Evolutionary conservation across 148 eudicot species (phyloP), one percentile per base, ranked within the genome.

Genomic region (Rhododendron ovatum): DNA sequence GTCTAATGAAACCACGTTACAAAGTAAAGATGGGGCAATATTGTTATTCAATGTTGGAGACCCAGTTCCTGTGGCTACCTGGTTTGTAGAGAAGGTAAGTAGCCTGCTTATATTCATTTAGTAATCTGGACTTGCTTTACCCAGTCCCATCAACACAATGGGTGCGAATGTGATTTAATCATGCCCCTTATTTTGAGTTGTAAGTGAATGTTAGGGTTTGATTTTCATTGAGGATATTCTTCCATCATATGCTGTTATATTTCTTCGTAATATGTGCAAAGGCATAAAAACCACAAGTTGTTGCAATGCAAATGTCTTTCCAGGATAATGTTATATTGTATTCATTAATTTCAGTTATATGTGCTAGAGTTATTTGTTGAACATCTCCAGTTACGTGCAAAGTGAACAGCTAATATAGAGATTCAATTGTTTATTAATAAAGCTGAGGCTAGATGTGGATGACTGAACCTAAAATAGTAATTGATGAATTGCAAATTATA

Each of bases 81-180:
- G 99, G 98, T 91, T 90, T 84, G 99, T 93, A 63, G 91, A 86
- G 78, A 93, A 97, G 98, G 99, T 95, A 93, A 63, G 85, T 13
- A 24, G 77, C 59, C 30, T 61, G 80, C 80, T 33, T 57, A 33
- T 43, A 48, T 86, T 81, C 20, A 28, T 47, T 26, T 83, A 12
- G 53, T 3, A 57, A 65, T 43, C 28, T 20, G n/a, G 81, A 24
- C 35, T 47, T 28, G 57, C 26, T 51, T 28, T 28, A 26, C 28
- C 39, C 81, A 35, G 30, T 84, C 50, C 30, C 30, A 76, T 22
- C 15, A 71, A 73, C n/a, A 30, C n/a, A 51, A 50, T 47, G 50
- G 17, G n/a, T 30, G 59, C 41, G 67, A 45, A 51, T 67, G 47
- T 73, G 73, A 24, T 84, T 71, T 28, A 33, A 28, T 51, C 43